Conservation (phyloP, 192 early-diverging fungal species). For the Chytriomyces sp. region DNA sequence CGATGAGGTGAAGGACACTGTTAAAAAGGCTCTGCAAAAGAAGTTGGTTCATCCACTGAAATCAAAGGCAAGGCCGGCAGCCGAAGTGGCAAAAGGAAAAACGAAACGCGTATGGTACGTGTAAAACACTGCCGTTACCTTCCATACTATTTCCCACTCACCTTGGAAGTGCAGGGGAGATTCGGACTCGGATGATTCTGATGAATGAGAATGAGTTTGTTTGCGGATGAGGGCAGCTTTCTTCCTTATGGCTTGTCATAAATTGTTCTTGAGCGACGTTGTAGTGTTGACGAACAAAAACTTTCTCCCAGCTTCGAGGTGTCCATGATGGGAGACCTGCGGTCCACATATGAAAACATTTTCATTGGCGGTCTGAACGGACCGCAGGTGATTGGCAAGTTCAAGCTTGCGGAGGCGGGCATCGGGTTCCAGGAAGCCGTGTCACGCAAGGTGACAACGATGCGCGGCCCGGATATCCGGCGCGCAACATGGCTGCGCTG, state of each 20-base stretch:
- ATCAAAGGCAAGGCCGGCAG: not conserved
- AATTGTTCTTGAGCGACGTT: not conserved
- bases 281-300: not conserved
- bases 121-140: not conserved
- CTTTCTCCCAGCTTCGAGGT: not conserved
- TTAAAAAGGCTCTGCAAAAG: slow-evolving; percentile 30
- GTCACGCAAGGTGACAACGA: slow-evolving; percentile 55
- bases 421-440: slow-evolving; percentile 75
- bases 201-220: no score
- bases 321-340: not conserved
- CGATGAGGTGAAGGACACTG: slow-evolving; percentile 42
- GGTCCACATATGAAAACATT: slow-evolving; percentile 44
- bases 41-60: slow-evolving; percentile 15
- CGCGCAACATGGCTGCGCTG: slow-evolving; percentile 62
- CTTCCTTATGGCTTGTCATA: not conserved
- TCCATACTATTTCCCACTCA: not conserved
- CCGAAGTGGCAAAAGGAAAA: not conserved
- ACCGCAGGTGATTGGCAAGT: slow-evolving; percentile 40
- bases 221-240: no score
- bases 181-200: slow-evolving; percentile 13
- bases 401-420: slow-evolving; percentile 58
- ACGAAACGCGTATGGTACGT: slow-evolving; percentile 26
- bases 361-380: slow-evolving; percentile 48
- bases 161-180: not conserved
- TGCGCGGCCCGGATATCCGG: slow-evolving; percentile 66